A percentile compares a stretch with the other conserved stretches of the same genome.
phyloP scores from a whole-genome alignment of 2,329 filamentous ascomycete genomes.

The Fusarium torreyae region DNA sequence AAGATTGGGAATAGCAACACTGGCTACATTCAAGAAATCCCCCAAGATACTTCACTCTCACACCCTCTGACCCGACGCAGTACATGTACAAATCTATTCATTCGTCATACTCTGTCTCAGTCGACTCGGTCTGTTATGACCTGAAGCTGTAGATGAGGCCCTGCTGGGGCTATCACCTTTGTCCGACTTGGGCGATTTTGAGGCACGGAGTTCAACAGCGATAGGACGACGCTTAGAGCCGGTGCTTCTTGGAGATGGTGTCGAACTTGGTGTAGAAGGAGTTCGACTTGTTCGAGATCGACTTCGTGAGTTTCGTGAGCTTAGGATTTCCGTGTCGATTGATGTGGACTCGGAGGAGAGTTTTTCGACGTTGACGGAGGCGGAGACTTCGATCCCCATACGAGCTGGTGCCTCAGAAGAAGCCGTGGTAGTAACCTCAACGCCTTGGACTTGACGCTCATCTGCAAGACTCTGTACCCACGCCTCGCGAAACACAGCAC shows the following conservation, averaged over 20 bases:
- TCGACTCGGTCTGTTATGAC: constrained; percentile 29
- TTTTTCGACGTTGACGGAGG: constrained; percentile 20
- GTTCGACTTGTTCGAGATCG: constrained; percentile 11
- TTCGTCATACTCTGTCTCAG: constrained; percentile 22
- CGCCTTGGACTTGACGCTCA: constrained; percentile 21
- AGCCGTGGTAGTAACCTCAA: not conserved
- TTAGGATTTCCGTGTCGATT: constrained; percentile 3
- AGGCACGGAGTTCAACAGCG: constrained; percentile 27
- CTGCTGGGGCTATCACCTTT: constrained; percentile 8
- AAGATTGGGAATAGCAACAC: not conserved
- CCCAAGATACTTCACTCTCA: not conserved
- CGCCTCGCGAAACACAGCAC: constrained; percentile 74
- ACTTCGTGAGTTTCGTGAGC: constrained; percentile 16
- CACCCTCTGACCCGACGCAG: not conserved
- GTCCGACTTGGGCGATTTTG: constrained; percentile 18
- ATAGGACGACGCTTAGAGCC: constrained; percentile 21
- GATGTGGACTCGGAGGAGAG: constrained; percentile 16
- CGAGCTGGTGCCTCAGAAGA: not conserved
- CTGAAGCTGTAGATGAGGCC: constrained; percentile 3
- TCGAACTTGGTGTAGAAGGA: constrained; percentile 7
- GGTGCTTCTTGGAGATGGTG: not conserved
- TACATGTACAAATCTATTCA: constrained; percentile 3
- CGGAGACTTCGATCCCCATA: constrained; percentile 28
- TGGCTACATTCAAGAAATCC: not conserved
- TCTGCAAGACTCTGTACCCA: constrained; percentile 50